Percentiles rank a stretch among this genome's conserved stretches.
Evolutionary conservation across 257 asterid genomes (phyloP).

Genomic region (Solanum appendiculatum): DNA sequence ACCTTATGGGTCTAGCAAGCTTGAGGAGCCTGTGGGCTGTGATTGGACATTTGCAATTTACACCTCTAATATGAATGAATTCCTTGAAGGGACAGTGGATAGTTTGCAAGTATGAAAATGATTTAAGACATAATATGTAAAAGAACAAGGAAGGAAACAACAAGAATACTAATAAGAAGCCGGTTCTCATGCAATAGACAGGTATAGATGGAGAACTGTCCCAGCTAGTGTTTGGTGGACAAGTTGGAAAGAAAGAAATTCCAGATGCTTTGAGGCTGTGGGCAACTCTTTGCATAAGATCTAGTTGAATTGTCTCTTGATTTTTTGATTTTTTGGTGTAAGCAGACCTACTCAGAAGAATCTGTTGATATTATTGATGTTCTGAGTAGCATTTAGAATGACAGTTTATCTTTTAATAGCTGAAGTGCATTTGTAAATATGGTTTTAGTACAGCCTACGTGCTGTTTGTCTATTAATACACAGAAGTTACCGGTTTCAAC

Average conservation of each 20-base stretch:
- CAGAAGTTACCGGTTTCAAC: neutral
- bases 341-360: neutral
- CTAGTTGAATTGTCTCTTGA: neutral
- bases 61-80: neutral
- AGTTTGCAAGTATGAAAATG: neutral
- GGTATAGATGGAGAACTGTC: neutral
- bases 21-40: neutral
- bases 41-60: neutral
- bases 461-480: neutral
- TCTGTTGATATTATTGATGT: neutral
- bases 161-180: neutral
- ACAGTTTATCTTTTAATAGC: neutral
- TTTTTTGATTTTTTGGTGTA: neutral
- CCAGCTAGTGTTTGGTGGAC: neutral
- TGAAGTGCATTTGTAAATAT: neutral
- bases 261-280: neutral
- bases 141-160: neutral
- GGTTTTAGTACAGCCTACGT: neutral
- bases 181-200: neutral
- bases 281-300: neutral
- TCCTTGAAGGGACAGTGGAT: neutral
- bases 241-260: neutral
- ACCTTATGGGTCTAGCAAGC: neutral
- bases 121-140: neutral
- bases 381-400: neutral